Base-by-base conservation (phyloP, 371 early-diverging fungal species). In the Mucor velutinosus region DNA sequence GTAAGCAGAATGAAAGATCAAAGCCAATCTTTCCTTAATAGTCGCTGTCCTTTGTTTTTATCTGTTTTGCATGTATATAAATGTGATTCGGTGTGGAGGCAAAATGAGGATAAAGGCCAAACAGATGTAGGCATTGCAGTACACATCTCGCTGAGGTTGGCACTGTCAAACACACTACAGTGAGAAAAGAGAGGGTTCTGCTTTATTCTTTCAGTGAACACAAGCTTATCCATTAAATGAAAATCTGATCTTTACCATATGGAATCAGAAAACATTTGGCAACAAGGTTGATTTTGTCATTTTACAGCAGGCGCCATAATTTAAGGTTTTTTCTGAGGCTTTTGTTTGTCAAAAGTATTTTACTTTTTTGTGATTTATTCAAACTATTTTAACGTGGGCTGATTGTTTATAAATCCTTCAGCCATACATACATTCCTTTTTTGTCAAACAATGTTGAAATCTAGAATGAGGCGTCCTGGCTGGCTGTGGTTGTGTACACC, bases 331-430 rank as follows among this genome's bases (percentile, higher is more conserved):
- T 37, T 55, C 57, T 57, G 64, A 64, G 64, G 64, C 58, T 55
- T 57, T 64, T 64, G 64, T 57, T 64, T 41, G 37, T 41, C 30
- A 19, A 57, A 25, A 2, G 3, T 25, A 14, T 63, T 63, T 63
- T 63, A 7, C 63, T 63, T 51, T 33, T 53, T 63, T 37, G 23
- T 53, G 39, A 12, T 30, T 21, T 43, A 30, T 21, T 19, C 27
- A 32, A 64, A 32, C 64, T 64, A 55, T 57, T 64, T 64, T 64
- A 56, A 57, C 58, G 29, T 57, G 64, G 58, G 57, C 56, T 55
- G 56, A 64, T 64, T 57, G 57, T 64, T 64, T 55, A 64, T 53
- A 41, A 64, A 43, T 32, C 2, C 39, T 55, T 64, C 57, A 57
- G 64, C 58, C 56, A 59, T 59, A 59, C 7, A 59, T n/a, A 8